Base-by-base conservation (phyloP, 106 monocot species). In the Alisma plantagoaquatica region DNA sequence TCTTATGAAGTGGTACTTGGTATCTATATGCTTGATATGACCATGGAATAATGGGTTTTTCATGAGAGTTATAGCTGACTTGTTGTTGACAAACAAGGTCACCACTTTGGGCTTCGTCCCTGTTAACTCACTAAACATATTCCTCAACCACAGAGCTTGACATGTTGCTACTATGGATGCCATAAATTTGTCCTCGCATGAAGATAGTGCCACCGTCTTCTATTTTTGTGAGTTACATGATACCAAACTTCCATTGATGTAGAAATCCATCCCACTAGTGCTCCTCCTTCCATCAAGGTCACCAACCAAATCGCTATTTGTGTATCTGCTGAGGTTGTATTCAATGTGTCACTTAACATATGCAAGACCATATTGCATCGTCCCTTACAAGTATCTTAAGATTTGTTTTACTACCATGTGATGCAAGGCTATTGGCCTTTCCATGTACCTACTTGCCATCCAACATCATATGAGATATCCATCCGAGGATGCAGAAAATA, bases 171-270 rank as follows among this genome's bases (percentile, higher is more conserved):
- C 9, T 23, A 12, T 9, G 51, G 35, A 5, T 14, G 5, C 35
- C 14, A 7, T 38, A 5, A 38, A 38, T 14, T 7, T 14, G 14
- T 14, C 25, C 24, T 51, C 51, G 28, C 51, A 51, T 1, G 51
- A 51, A 1, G 51, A 51, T 12, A 51, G 17, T 26, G 58, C 58
- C n/a, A 59, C 41, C 43, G 17, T 43, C 41, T 59, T 59, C 24
- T 59, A 23, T 29, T 59, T 51, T 26, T 51, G 51, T 11, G 51
- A 51, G 16, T 25, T 27, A 23, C 51, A 51, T 51, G 51, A 25
- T 5, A 51, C 25, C n/a, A 51, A 16, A 23, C 6, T 24, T 27
- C 24, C 51, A 3, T 27, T 27, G 6, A 51, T 11, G 23, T 25
- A 58, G 41, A 41, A 58, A 0, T 23, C 24, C 22, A 58, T 24